These are phyloP conservation scores for Boletus insuetus DNA, from an alignment of 768 basidiomycete species.

Conservation along the genomic window DNA sequence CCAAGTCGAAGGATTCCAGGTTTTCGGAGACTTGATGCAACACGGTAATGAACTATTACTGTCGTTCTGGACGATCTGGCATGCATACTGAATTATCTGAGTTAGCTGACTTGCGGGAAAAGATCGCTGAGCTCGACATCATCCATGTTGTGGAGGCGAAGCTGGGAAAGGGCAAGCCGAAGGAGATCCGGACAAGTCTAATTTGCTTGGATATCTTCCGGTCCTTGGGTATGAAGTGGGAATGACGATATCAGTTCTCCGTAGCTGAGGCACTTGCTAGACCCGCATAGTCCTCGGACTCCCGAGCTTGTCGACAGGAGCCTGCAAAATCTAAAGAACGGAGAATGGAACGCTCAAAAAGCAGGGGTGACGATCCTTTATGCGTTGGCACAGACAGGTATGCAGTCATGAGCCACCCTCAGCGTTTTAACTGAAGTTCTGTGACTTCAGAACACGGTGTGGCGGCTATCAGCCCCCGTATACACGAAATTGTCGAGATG, in stretches of 20 bases:
- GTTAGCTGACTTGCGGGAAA: constrained; percentile 8
- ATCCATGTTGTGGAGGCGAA: constrained; percentile 13
- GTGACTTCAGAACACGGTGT: not conserved
- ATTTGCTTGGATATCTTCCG: constrained; percentile 20
- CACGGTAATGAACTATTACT: constrained; percentile 9
- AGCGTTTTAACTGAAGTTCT: not conserved
- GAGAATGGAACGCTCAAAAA: constrained; percentile 19
- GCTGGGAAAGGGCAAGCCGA: constrained; percentile 6
- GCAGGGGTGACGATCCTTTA: constrained; percentile 24
- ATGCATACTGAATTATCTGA: not conserved
- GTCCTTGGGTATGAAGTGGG: constrained; percentile 10
- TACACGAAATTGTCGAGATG: not conserved
- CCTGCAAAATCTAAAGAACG: not conserved
- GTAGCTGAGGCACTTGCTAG: constrained; percentile 1
- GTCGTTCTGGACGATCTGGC: not conserved
- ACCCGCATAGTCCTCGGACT: constrained; percentile 3
- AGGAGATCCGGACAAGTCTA: constrained; percentile 18
- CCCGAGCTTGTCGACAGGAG: constrained; percentile 10
- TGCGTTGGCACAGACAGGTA: constrained; percentile 21
- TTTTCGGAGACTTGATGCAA: constrained; percentile 19
- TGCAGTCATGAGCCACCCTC: not conserved
- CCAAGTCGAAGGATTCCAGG: constrained; percentile 20
- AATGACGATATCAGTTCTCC: not conserved
- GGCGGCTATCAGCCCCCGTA: not conserved
- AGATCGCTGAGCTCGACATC: constrained; percentile 8